Conservation (phyloP, 2,329 filamentous ascomycete species). For the Monosporascus sp. region DNA sequence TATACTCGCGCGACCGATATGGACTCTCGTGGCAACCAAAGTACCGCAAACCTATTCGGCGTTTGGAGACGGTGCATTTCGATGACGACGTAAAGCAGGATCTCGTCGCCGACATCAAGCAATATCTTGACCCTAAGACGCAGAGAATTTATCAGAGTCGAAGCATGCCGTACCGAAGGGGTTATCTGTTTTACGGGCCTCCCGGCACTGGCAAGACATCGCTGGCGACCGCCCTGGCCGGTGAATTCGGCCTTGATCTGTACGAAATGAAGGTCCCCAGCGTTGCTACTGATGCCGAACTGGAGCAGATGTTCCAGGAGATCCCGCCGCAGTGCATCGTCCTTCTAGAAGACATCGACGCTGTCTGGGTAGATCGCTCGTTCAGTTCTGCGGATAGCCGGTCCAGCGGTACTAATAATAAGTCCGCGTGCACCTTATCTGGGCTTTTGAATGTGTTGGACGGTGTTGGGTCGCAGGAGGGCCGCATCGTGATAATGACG, state of each 20-base stretch:
- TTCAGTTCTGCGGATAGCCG: constrained; percentile 19
- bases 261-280: constrained; percentile 44
- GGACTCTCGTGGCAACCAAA: constrained; percentile 44
- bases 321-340: constrained; percentile 49
- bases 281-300: constrained; percentile 38
- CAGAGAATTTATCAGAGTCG: constrained; percentile 57
- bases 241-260: constrained; percentile 46
- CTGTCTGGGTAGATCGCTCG: constrained; percentile 35
- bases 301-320: constrained; percentile 44
- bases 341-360: constrained; percentile 52
- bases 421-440: constrained; percentile 47
- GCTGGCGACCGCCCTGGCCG: constrained; percentile 43
- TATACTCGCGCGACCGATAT: constrained; percentile 40
- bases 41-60: constrained; percentile 41
- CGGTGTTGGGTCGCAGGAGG: constrained; percentile 59
- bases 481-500: constrained; percentile 61
- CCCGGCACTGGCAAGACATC: constrained; percentile 34
- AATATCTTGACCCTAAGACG: constrained; percentile 42
- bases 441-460: constrained; percentile 59
- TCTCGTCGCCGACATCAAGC: constrained; percentile 44
- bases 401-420: constrained; percentile 12
- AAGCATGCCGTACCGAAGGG: constrained; percentile 58
- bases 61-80: constrained; percentile 46
- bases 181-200: constrained; percentile 26
- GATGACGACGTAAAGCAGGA: constrained; percentile 39